Conservation (phyloP, 148 eudicot genomes). For the Vaccinium macrocarpon region DNA sequence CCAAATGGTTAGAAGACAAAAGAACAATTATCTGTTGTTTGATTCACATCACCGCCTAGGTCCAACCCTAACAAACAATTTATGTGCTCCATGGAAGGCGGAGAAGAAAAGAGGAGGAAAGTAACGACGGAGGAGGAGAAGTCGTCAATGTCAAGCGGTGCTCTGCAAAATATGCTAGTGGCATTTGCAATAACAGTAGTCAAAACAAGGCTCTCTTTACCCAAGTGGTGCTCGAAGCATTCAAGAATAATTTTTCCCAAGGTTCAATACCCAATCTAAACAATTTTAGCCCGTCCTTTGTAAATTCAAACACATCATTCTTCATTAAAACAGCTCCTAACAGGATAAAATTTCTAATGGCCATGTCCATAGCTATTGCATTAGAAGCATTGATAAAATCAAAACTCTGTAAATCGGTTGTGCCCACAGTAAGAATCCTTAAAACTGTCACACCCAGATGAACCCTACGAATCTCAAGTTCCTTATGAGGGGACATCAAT, state of each 20-base stretch:
- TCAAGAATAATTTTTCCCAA: slow-evolving; percentile 70
- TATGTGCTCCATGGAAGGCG: too few species aligned
- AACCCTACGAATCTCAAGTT: slow-evolving; percentile 91
- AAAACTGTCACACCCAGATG: slow-evolving; percentile 91
- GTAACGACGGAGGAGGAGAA: too few species aligned
- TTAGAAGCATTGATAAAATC: slow-evolving; percentile 87
- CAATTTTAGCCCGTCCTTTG: slow-evolving; percentile 51
- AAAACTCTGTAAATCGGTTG: slow-evolving; percentile 56
- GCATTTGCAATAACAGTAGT: slow-evolving; percentile 91
- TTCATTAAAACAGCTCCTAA: slow-evolving; percentile 64
- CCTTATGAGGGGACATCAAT: slow-evolving; percentile 62
- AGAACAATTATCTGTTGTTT: too few species aligned
- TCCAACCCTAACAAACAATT: too few species aligned
- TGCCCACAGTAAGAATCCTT: slow-evolving; percentile 75
- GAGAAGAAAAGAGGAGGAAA: too few species aligned
- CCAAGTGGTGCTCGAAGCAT: slow-evolving; percentile 45
- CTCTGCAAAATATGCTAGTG: slow-evolving; percentile 82
- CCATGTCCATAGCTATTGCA: too few species aligned
- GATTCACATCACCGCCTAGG: too few species aligned
- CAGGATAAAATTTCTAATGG: slow-evolving; percentile 80
- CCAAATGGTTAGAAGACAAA: too few species aligned
- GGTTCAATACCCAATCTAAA: slow-evolving; percentile 89
- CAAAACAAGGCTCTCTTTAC: slow-evolving; percentile 87
- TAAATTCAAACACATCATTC: slow-evolving; percentile 47
- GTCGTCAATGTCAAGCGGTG: too few species aligned